Evolutionary conservation across 2,329 filamentous ascomycete genomes (phyloP), one percentile per base, ranked within the genome.

Genomic region (Eutypella sp.): DNA sequence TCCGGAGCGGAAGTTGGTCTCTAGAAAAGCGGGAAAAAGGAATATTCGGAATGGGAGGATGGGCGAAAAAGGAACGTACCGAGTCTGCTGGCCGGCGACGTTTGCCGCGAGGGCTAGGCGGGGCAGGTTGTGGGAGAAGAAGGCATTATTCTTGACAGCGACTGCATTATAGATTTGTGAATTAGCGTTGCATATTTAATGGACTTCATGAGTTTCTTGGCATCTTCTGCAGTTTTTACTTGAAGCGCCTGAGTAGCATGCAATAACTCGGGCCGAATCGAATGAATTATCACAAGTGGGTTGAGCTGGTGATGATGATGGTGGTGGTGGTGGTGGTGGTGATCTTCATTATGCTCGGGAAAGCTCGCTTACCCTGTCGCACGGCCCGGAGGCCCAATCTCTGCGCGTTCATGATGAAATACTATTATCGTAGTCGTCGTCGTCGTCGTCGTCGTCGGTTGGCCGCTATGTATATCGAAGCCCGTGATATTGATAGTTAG

Each of bases 301-400:
- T 18, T 15, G 20, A 7, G 20, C 6, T n/a, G 2, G 36, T 39
- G 36, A 33, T 33, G 11, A 33, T n/a, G n/a, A n/a, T n/a, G n/a
- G n/a, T n/a, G n/a, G n/a, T n/a, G n/a, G n/a, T n/a, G n/a, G n/a
- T n/a, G n/a, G n/a, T n/a, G n/a, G n/a, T n/a, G n/a, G n/a, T n/a
- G n/a, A n/a, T n/a, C n/a, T n/a, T n/a, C n/a, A n/a, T n/a, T n/a
- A 24, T 7, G 20, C 20, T 39, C 20, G 19, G 19, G 20, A 24
- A 24, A n/a, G n/a, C 36, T 39, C 37, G 18, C 22, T 16, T 64
- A 81, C 78, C 74, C 75, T 77, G 73, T 65, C 77, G 76, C 64
- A 81, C 66, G 64, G 78, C 78, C 68, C 74, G 72, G 56, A 79
- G 62, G 65, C 78, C 78, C 60, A 79, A 71, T 69, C 78, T 69